These are phyloP conservation scores for Phaseolus lunatus DNA, from an alignment of 306 rosid genomes.

Conservation along the genomic window DNA sequence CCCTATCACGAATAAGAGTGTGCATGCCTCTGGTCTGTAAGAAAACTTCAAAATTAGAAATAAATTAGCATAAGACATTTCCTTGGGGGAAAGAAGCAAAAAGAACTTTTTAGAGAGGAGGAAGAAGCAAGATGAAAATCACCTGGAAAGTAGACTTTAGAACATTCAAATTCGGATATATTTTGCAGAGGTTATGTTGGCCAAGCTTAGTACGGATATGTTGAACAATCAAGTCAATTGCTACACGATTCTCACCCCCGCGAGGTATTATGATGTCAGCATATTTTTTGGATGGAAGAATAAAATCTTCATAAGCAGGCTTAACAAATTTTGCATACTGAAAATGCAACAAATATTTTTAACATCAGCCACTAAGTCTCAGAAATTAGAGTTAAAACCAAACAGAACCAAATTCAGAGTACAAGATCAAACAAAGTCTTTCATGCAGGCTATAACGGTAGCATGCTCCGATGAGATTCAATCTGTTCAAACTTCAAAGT, in stretches of 20 bases:
- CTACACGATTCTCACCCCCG: slow-evolving; percentile 89
- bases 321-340: slow-evolving; percentile 95
- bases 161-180: slow-evolving; percentile 82
- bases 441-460: not conserved
- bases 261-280: slow-evolving; percentile 95
- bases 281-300: slow-evolving; percentile 92
- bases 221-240: slow-evolving; percentile 95
- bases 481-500: not conserved
- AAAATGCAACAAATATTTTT: slow-evolving; percentile 33
- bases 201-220: slow-evolving; percentile 93
- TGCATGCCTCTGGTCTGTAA: slow-evolving; percentile 95
- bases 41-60: slow-evolving; percentile 39
- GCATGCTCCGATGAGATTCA: slow-evolving; percentile 20
- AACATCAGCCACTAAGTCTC: slow-evolving; percentile 40
- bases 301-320: slow-evolving; percentile 96
- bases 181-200: slow-evolving; percentile 92
- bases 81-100: slow-evolving; percentile 20
- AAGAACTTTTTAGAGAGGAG: not conserved
- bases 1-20: slow-evolving; percentile 84
- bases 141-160: slow-evolving; percentile 95
- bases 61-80: slow-evolving; percentile 28
- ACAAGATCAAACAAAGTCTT: slow-evolving; percentile 13
- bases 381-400: slow-evolving; percentile 11
- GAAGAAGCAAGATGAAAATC: slow-evolving; percentile 43
- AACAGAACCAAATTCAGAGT: slow-evolving; percentile 31